Percentiles rank a stretch among this genome's conserved stretches.
These are phyloP conservation scores for Dalechampia spathulata DNA, from an alignment of 441 rosid genomes.

Conservation along the genomic window DNA sequence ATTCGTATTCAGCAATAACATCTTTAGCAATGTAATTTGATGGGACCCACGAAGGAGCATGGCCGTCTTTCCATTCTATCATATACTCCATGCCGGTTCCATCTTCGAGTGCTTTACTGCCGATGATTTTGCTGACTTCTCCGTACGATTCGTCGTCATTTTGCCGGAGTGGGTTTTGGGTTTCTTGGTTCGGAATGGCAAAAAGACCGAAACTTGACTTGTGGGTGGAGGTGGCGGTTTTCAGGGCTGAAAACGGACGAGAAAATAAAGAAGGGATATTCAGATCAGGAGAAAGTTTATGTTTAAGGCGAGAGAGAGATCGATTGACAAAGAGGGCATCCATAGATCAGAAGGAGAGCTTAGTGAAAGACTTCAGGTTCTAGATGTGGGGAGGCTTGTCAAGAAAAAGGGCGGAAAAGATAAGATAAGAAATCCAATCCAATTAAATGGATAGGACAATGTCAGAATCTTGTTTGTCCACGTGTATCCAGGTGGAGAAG, in stretches of 20 bases:
- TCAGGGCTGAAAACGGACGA: slow-evolving; percentile 9
- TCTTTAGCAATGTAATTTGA: slow-evolving; percentile 67
- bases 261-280: slow-evolving; percentile 9
- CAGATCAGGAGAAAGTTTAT: slow-evolving; percentile 24
- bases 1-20: slow-evolving; percentile 77
- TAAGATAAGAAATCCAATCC: slow-evolving; percentile 56
- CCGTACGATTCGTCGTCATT: slow-evolving; percentile 62
- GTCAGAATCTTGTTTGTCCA: background rate
- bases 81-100: slow-evolving; percentile 67
- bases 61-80: slow-evolving; percentile 89
- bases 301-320: slow-evolving; percentile 36
- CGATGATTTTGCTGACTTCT: slow-evolving; percentile 70
- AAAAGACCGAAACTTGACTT: slow-evolving; percentile 18
- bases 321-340: slow-evolving; percentile 40
- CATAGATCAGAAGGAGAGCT: slow-evolving; percentile 17
- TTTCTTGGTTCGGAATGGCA: slow-evolving; percentile 43
- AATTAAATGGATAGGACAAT: background rate
- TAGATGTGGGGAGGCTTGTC: background rate
- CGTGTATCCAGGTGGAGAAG: background rate
- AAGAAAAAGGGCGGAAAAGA: background rate
- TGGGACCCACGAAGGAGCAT: slow-evolving; percentile 75
- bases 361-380: background rate
- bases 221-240: background rate
- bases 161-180: slow-evolving; percentile 11
- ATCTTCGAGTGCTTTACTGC: slow-evolving; percentile 47